Evolutionary conservation across 2,329 filamentous ascomycete species (phyloP).

Genomic region (Pseudogymnoascus sp.): DNA sequence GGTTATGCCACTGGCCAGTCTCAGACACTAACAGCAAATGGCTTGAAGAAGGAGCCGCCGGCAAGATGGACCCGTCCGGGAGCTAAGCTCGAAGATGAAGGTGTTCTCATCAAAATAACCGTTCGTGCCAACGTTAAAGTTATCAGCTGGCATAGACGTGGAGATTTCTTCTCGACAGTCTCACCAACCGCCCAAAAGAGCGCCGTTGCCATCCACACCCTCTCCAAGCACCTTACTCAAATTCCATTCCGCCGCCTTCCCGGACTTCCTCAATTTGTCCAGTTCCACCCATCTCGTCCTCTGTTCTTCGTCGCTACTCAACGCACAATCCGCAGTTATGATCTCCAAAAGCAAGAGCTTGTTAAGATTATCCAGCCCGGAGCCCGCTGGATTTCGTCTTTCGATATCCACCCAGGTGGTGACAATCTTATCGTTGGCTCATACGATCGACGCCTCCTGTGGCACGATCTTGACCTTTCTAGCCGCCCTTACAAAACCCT

Average conservation of each 20-base stretch:
- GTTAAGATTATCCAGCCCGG: constrained; percentile 90
- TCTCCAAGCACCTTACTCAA: constrained; percentile 91
- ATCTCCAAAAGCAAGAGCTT: constrained; percentile 82
- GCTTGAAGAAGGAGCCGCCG: constrained; percentile 61
- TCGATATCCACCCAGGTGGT: constrained; percentile 86
- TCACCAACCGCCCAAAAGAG: constrained; percentile 69
- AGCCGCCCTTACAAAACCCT: constrained; percentile 91
- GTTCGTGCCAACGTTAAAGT: constrained; percentile 76
- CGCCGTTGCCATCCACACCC: constrained; percentile 86
- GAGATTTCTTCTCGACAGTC: constrained; percentile 89
- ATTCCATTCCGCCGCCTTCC: constrained; percentile 76
- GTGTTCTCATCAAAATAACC: constrained; percentile 71
- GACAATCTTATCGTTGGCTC: constrained; percentile 92
- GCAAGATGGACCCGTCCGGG: constrained; percentile 79
- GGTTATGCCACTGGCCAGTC: constrained; percentile 71
- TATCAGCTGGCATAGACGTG: constrained; percentile 85
- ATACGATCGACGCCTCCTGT: constrained; percentile 86
- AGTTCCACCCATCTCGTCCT: constrained; percentile 88
- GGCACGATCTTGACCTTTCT: constrained; percentile 93
- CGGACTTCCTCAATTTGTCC: constrained; percentile 73
- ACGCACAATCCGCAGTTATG: constrained; percentile 86
- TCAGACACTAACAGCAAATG: constrained; percentile 41
- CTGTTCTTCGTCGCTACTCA: constrained; percentile 96
- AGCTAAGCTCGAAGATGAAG: constrained; percentile 61
- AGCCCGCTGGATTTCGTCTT: constrained; percentile 86